Evolutionary conservation across 179 eudicot species (phyloP).

Genomic region (Sideroxylon spinosum): DNA sequence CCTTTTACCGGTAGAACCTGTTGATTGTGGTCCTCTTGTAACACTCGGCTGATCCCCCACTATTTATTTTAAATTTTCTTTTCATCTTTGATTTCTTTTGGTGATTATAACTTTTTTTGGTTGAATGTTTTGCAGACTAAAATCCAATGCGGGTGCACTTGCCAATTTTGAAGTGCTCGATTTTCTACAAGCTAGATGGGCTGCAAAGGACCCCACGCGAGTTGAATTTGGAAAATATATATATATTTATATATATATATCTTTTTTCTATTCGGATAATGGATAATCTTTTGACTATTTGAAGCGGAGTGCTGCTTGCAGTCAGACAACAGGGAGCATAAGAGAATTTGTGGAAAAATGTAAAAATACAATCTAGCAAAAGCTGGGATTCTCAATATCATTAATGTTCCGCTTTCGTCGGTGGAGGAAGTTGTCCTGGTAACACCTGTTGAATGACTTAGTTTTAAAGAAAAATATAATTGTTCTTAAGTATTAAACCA

Average conservation of each 20-base stretch:
- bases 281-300: slow-evolving; percentile 55
- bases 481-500: too few relatives aligned
- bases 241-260: neutral
- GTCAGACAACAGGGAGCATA: slow-evolving; percentile 56
- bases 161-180: slow-evolving; percentile 87
- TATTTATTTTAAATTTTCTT: too few relatives aligned
- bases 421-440: slow-evolving; percentile 58
- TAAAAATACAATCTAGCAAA: slow-evolving; percentile 47
- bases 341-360: slow-evolving; percentile 38
- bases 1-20: too few relatives aligned
- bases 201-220: slow-evolving; percentile 59
- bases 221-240: slow-evolving; percentile 11
- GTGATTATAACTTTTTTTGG: too few relatives aligned
- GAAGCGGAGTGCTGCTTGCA: slow-evolving; percentile 51
- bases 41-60: too few relatives aligned
- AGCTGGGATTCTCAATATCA: slow-evolving; percentile 62
- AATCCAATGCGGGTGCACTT: slow-evolving; percentile 53
- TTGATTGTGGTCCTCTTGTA: too few relatives aligned
- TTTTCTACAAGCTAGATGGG: slow-evolving; percentile 40
- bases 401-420: slow-evolving; percentile 57
- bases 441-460: slow-evolving; percentile 11
- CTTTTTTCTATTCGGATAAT: neutral
- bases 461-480: too few relatives aligned
- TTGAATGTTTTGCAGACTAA: neutral
- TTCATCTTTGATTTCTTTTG: too few relatives aligned